Percentiles rank a stretch among this genome's conserved stretches.
phyloP scores from a whole-genome alignment of 169 alveolate species.

The Eimeria sp. region DNA sequence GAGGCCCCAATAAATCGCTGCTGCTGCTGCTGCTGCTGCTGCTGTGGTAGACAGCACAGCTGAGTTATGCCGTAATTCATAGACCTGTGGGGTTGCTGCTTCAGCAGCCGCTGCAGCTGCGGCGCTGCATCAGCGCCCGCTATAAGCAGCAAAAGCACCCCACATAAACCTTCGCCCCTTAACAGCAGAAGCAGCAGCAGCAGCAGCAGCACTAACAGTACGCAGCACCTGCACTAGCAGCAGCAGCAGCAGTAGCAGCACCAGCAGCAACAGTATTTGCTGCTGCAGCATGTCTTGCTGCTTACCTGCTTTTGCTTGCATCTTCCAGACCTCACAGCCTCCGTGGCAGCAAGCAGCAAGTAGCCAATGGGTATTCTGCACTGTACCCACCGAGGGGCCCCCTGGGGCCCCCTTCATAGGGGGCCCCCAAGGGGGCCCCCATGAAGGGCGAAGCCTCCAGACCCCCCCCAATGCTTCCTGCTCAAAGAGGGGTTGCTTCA shows the following conservation, averaged over 20 bases:
- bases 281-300: neutral
- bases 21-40: conserved; percentile 6
- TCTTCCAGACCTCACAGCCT: conserved; percentile 78
- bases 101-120: no score
- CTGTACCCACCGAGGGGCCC: no score
- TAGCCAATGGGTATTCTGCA: neutral
- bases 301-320: neutral
- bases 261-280: no score
- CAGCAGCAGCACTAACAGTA: neutral
- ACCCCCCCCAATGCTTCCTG: conserved; percentile 60
- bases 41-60: conserved; percentile 44
- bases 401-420: no score
- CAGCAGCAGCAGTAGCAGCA: neutral
- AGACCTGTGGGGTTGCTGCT: conserved; percentile 2
- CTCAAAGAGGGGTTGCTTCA: conserved; percentile 19
- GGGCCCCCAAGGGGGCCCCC: conserved; percentile 32
- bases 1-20: conserved; percentile 3
- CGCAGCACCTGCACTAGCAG: neutral
- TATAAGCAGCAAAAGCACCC: neutral
- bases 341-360: conserved; percentile 82
- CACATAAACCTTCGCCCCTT: no score
- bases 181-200: conserved; percentile 13
- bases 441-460: conserved; percentile 70
- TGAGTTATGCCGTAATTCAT: conserved; percentile 22
- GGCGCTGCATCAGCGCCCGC: conserved; percentile 5